Conservation (phyloP, 371 early-diverging fungal species). For the Umbelopsis sp. region DNA sequence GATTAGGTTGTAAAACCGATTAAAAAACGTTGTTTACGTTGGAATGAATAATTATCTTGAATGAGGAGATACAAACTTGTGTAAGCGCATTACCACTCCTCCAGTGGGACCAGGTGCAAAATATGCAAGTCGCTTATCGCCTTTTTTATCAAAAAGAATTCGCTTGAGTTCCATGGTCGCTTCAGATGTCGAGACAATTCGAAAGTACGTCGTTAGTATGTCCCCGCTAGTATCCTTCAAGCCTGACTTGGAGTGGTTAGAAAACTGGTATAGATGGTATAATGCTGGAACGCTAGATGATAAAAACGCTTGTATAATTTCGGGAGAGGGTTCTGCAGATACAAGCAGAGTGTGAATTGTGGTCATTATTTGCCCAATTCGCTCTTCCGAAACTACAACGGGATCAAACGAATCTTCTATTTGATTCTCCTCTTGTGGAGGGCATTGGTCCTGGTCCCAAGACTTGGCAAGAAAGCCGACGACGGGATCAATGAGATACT, state of each 20-base stretch:
- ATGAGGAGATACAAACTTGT: constrained; percentile 3
- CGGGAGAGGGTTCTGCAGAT: constrained; percentile 68
- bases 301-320: constrained; percentile 58
- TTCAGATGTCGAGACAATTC: constrained; percentile 54
- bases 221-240: constrained; percentile 53
- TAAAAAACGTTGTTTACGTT: constrained; percentile 5
- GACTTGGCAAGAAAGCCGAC: constrained; percentile 44
- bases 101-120: constrained; percentile 64
- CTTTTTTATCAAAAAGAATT: constrained; percentile 53
- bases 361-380: constrained; percentile 41
- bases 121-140: constrained; percentile 53
- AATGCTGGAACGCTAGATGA: constrained; percentile 53
- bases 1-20: neutral
- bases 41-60: constrained; percentile 18
- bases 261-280: constrained; percentile 67
- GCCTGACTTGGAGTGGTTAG: constrained; percentile 53
- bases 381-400: constrained; percentile 44
- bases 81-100: constrained; percentile 54
- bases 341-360: constrained; percentile 59
- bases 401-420: constrained; percentile 33
- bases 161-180: constrained; percentile 54
- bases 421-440: constrained; percentile 12
- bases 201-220: constrained; percentile 54
- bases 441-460: constrained; percentile 32
- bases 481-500: constrained; percentile 53